Evolutionary conservation across 164 flowering plant species (phyloP), one percentile per base, ranked within the genome.

Genomic region (Piper longum): DNA sequence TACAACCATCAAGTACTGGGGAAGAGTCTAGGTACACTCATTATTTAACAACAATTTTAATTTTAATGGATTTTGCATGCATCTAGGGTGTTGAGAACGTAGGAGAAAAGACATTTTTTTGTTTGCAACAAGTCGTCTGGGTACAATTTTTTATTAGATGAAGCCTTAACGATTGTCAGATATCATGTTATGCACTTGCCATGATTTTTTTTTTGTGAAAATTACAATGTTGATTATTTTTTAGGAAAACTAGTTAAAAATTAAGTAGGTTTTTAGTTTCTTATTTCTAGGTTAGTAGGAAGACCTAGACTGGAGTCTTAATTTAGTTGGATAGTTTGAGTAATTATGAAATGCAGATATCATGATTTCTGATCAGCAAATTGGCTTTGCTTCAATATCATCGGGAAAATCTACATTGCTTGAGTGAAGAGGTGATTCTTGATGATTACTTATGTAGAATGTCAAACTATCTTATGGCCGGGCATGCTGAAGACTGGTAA

Each of bases 341-440:
- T 9, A 48, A 48, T 48, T 9, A 48, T 8, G 52, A 64, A 39
- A 61, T 2, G 63, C 75, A 95, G 97, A 81, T 91, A 95, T 76
- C 81, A 88, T 76, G 97, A 95, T 95, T 59, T 89, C 96, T 73
- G 99, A 91, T 80, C 96, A 95, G 79, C 99, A 91, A 71, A 91
- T 87, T 87, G 96, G 99, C 99, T 57, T 71, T 95, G 81, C 73
- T 95, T 78, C 99, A 95, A 71, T 95, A 95, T 73, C 99, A 95
- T 72, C 82, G 96, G 63, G 97, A 91, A 75, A 95, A 95, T 72
- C 83, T 95, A 67, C 97, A 91, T 76, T 90, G 83, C 74, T 67
- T 95, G 66, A 87, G 95, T 71, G 99, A 93, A 77, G 99, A 93
- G 99, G 99, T 90, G 80, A 64, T 8, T 62, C 19, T 55, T 60